Evolutionary conservation across 2,329 filamentous ascomycete genomes (phyloP), one percentile per base, ranked within the genome.

Genomic region (Exutisphaerella laricina): DNA sequence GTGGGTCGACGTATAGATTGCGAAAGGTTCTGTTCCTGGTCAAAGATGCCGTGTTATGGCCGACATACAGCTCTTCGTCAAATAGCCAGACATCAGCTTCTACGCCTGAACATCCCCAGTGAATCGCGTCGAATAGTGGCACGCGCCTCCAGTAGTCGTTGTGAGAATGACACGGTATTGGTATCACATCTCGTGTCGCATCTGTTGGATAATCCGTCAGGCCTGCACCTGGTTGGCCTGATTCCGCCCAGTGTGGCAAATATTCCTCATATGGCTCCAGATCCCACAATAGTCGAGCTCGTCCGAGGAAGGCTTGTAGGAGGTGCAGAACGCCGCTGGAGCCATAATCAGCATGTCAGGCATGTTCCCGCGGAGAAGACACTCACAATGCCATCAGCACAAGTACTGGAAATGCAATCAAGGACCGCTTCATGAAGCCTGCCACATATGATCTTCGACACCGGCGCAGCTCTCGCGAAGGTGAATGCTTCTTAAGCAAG

Each of bases 11-110:
- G 57, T 87, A 87, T 8, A 87, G 70, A 3, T 69, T 72, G 53
- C 68, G 56, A 47, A 86, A 75, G 0, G 81, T 85, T 20, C 75
- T 73, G 41, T 74, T 72, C 13, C 61, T 58, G 17, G 73, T 72
- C 22, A 85, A 59, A 0, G 74, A 70, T 3, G 73, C 70, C 2
- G 63, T 68, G 34, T 75, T 73, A 58, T 88, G 84, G 3, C 81
- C 81, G 14, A 88, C 76, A 32, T 76, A 77, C 4, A 87, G 69
- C 8, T 78, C 70, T 4, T 70, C 60, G 41, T 74, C 69, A 35
- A 73, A 73, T n/a, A 46, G 28, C 79, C 80, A 87, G 16, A 87
- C 75, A 56, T 87, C 84, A 2, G 80, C 81, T 63, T 87, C 83
- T 3, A 84, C 70, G 7, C 79, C 75, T 4, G 77, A 75, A 52